Evolutionary conservation across 176 grass and related monocot species (phyloP), one percentile per base, ranked within the genome.

Genomic region (Eleusine indica): DNA sequence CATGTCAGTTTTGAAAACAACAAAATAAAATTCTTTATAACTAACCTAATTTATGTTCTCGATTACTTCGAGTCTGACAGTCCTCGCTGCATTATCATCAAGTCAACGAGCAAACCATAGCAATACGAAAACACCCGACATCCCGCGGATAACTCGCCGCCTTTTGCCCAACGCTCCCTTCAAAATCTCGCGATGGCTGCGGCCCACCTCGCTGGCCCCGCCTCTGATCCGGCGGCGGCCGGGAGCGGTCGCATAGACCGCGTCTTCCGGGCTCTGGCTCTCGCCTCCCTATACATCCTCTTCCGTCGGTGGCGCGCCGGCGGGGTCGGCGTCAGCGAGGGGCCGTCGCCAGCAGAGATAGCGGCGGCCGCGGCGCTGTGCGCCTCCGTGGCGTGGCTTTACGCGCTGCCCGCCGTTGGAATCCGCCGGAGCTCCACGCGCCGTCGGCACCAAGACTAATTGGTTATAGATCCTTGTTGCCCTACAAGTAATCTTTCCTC

Each of bases 241-340:
- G 35, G 9, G 49, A 10, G 52, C 6, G 9, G 16, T 25, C 68
- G 47, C 74, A 14, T 80, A 8, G 74, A 83, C 37, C 80, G 86
- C 22, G 67, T 88, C 5, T 83, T 83, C 58, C 75, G 86, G 19
- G 86, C 18, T 25, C 25, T 88, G 25, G 86, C 67, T 16, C 18
- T 73, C 74, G 47, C 74, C 47, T 88, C 86, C 68, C 18, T 83
- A n/a, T 88, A 88, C 80, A 78, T 88, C 18, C 86, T 88, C 68
- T 1, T 88, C 74, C 86, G 86, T 17, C 80, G 74, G 22, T 88
- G 86, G 86, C 73, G 74, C 73, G 74, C 67, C 57, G 80, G 80
- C 22, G 74, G 86, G 66, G 46, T 9, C 37, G 57, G 67, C 68
- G 25, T 64, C 67, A 29, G 35, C 19, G 86, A 73, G 37, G 74